A percentile compares a stretch with the other conserved stretches of the same genome.
These are phyloP conservation scores for Pyrus betulifolia DNA, from an alignment of 306 rosid genomes.

Conservation along the genomic window DNA sequence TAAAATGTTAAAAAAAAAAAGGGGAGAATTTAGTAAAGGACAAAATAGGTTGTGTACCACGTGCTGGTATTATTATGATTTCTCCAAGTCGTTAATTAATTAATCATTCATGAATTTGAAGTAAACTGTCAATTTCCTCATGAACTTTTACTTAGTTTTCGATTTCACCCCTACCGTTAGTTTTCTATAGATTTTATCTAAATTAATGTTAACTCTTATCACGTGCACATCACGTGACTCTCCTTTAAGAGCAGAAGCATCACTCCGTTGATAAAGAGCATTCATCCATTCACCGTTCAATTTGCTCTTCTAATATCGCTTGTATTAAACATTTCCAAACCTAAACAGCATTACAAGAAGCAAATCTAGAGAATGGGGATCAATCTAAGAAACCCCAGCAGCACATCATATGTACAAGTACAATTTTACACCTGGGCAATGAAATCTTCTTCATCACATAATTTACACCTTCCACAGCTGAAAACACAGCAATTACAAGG, in stretches of 20 bases:
- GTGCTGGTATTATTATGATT: neutral
- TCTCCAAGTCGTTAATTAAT: neutral
- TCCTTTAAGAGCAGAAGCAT: too few species aligned
- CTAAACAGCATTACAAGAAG: conserved; percentile 2
- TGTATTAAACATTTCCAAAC: conserved; percentile 9
- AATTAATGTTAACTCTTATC: too few species aligned
- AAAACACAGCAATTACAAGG: neutral
- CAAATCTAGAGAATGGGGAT: conserved; percentile 15
- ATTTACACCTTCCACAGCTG: conserved; percentile 3
- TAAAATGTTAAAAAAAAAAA: too few species aligned
- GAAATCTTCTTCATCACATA: neutral
- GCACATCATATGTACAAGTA: neutral
- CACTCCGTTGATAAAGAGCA: too few species aligned
- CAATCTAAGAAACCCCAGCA: conserved; percentile 21
- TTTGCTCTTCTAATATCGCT: too few species aligned
- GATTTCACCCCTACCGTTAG: too few species aligned
- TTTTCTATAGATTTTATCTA: too few species aligned
- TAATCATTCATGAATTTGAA: neutral
- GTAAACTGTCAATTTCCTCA: accelerated
- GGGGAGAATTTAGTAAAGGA: neutral
- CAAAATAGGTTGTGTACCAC: neutral
- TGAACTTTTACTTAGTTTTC: too few species aligned
- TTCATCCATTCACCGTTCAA: too few species aligned
- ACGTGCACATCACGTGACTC: too few species aligned
- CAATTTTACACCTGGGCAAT: conserved; percentile 10